These are phyloP conservation scores for Lactarius deliciosus DNA, from an alignment of 768 basidiomycete species.

Conservation along the genomic window DNA sequence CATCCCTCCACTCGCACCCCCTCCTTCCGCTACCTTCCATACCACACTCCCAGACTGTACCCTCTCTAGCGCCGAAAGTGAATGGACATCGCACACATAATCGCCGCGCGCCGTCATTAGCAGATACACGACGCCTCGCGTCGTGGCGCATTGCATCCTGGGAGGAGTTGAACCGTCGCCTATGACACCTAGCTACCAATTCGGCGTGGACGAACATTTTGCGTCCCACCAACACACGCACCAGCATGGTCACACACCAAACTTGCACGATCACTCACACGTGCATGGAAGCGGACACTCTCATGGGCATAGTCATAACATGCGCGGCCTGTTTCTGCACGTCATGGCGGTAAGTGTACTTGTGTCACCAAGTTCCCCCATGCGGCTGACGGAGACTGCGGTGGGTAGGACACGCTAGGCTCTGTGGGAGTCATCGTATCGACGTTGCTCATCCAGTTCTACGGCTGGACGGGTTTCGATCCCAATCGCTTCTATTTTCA, in stretches of 20 bases:
- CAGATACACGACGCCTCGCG: constrained; percentile 20
- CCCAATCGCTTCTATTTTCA: constrained; percentile 95
- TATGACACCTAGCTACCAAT: constrained; percentile 63
- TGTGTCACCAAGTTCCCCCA: too few species aligned
- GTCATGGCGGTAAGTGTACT: constrained; percentile 73
- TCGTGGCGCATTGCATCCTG: constrained; percentile 11
- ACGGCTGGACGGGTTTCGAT: constrained; percentile 99
- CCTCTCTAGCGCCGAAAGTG: constrained; percentile 7
- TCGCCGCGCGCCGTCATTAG: constrained; percentile 27
- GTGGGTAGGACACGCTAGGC: constrained; percentile 80
- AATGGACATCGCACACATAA: constrained; percentile 9
- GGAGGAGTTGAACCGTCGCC: constrained; percentile 45
- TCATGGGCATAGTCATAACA: constrained; percentile 94
- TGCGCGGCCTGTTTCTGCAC: constrained; percentile 98
- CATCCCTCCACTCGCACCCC: constrained; percentile 27
- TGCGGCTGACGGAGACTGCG: constrained; percentile 2
- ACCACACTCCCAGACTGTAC: constrained; percentile 29
- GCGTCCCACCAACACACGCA: constrained; percentile 42
- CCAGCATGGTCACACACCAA: constrained; percentile 39
- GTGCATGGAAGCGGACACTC: constrained; percentile 41
- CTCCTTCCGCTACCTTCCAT: constrained; percentile 32
- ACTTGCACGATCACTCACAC: constrained; percentile 53
- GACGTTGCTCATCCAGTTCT: constrained; percentile 90
- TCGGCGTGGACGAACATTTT: constrained; percentile 54
- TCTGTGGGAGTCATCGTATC: constrained; percentile 98